Evolutionary conservation across 176 grass and related monocot species (phyloP).

Genomic region (Tuctoria greenei): DNA sequence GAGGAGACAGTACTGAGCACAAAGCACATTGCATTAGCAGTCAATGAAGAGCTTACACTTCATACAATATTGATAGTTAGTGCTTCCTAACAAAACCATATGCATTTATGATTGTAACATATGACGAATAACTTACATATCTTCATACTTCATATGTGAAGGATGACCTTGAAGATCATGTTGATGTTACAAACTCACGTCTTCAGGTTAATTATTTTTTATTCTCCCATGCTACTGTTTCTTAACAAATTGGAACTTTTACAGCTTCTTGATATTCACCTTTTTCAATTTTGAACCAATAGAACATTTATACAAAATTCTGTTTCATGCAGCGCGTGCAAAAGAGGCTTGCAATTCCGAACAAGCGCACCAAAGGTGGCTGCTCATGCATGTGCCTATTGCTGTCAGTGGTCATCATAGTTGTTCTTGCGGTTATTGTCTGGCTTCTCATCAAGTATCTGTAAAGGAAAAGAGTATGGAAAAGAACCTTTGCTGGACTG

Average conservation of each 20-base stretch:
- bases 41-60: constrained; percentile 92
- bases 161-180: constrained; percentile 80
- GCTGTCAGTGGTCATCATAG: constrained; percentile 60
- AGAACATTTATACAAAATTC: constrained; percentile 1
- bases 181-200: constrained; percentile 73
- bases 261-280: neutral
- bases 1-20: constrained; percentile 92
- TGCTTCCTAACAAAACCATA: neutral
- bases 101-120: neutral
- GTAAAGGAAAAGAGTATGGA: constrained; percentile 41
- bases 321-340: constrained; percentile 63
- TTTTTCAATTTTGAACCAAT: neutral
- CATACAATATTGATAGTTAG: constrained; percentile 95
- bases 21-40: constrained; percentile 96
- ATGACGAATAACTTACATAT: constrained; percentile 19
- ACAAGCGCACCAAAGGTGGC: constrained; percentile 84
- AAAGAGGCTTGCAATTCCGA: constrained; percentile 78
- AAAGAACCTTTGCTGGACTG: neutral
- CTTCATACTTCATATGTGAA: constrained; percentile 52
- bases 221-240: neutral
- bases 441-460: constrained; percentile 92
- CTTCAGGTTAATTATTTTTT: constrained; percentile 63
- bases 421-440: constrained; percentile 66
- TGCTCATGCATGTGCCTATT: constrained; percentile 86
- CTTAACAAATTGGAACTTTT: neutral